A percentile compares a stretch with the other conserved stretches of the same genome.
Conservation (phyloP, 345 rosid species). For the Cardamine resedifolia region DNA sequence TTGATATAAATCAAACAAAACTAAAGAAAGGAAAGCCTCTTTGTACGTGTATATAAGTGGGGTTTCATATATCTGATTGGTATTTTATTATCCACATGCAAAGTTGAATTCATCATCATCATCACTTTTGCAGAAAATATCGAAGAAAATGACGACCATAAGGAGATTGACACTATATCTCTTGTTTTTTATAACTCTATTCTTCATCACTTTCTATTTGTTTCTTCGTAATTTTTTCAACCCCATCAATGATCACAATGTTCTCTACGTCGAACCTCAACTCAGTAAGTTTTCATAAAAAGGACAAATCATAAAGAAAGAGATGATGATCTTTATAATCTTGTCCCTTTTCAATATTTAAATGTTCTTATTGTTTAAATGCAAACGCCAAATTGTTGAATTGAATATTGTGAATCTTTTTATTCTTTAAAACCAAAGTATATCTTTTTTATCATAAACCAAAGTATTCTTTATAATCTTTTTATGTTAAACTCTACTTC, state of each 20-base stretch:
- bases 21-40: too few species aligned
- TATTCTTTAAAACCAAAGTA: too few species aligned
- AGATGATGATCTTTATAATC: background rate
- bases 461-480: too few species aligned
- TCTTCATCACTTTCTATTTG: conserved; percentile 49
- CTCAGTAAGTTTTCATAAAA: background rate
- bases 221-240: conserved; percentile 47
- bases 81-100: background rate
- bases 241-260: conserved; percentile 27
- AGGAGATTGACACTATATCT: background rate
- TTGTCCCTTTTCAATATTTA: background rate
- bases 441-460: too few species aligned
- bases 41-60: too few species aligned
- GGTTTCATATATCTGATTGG: background rate
- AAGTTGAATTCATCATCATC: background rate
- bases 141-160: background rate
- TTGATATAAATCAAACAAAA: background rate
- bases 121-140: background rate
- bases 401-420: too few species aligned
- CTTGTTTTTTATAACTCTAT: conserved; percentile 40
- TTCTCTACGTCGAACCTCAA: conserved; percentile 21
- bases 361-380: background rate
- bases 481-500: too few species aligned
- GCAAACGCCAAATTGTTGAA: background rate
- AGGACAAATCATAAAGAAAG: background rate